phyloP scores from a whole-genome alignment of 1,284 basidiomycete genomes.

The Neonothopanus nambi region DNA sequence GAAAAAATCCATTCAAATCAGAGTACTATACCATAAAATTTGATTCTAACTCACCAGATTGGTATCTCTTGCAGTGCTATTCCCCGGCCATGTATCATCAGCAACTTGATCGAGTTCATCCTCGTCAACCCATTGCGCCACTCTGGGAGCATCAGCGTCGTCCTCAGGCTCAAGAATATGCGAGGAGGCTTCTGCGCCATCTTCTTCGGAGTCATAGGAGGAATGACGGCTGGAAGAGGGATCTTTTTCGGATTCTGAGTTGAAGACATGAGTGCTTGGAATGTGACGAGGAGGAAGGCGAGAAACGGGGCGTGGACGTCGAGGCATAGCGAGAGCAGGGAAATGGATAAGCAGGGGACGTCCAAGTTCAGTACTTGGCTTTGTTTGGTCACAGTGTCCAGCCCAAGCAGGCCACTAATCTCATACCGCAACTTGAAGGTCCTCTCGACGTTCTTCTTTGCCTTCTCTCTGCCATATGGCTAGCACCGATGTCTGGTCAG shows the following conservation, averaged over 20 bases:
- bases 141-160: conserved; percentile 48
- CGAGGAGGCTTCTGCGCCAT: background rate
- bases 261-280: background rate
- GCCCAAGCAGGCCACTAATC: no score
- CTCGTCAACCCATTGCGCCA: conserved; percentile 55
- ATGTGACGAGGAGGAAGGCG: conserved; percentile 17
- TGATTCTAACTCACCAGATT: conserved; percentile 28
- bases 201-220: conserved; percentile 1
- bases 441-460: no score
- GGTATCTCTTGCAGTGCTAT: conserved; percentile 21
- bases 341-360: no score
- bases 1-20: conserved; percentile 2
- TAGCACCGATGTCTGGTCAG: conserved; percentile 51
- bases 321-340: conserved; percentile 30
- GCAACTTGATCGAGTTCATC: conserved; percentile 35
- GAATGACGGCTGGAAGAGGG: background rate
- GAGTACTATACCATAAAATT: background rate
- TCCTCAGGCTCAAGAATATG: background rate
- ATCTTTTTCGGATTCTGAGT: no score
- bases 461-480: conserved; percentile 36
- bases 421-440: no score
- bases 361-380: background rate
- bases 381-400: background rate
- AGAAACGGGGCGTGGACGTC: conserved; percentile 32
- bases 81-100: no score